Evolutionary conservation across 2,329 filamentous ascomycete species (phyloP).

Genomic region (Curvularia eragrostidis): DNA sequence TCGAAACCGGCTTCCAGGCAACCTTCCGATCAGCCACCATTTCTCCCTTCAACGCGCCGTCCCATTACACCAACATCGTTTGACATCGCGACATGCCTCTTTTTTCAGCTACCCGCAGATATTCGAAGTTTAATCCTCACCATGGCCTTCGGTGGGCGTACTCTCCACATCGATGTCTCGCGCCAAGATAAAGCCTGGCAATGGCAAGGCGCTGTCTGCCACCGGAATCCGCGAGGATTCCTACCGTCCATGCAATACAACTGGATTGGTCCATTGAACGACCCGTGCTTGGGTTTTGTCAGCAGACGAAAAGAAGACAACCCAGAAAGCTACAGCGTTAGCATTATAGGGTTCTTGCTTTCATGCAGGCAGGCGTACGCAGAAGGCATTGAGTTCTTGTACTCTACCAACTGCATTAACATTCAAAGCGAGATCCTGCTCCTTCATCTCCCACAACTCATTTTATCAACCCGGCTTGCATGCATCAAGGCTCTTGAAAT

Average conservation of each 20-base stretch:
- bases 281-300: background rate
- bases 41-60: conserved; percentile 5
- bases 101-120: conserved; percentile 17
- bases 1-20: background rate
- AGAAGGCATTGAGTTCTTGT: conserved; percentile 20
- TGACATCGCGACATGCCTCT: conserved; percentile 6
- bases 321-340: background rate
- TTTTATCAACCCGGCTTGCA: conserved; percentile 12
- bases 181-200: conserved; percentile 3
- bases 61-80: conserved; percentile 9
- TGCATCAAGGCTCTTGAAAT: conserved; percentile 13
- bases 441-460: conserved; percentile 14
- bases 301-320: background rate
- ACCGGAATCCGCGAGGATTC: background rate
- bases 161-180: conserved; percentile 14
- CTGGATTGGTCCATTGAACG: background rate
- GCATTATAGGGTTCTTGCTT: conserved; percentile 19
- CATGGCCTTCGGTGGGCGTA: conserved; percentile 10
- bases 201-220: conserved; percentile 12
- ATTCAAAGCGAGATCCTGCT: conserved; percentile 17
- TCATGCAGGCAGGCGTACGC: conserved; percentile 21
- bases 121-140: conserved; percentile 9
- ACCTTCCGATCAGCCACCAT: conserved; percentile 5
- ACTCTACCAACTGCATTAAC: conserved; percentile 15
- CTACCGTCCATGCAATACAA: background rate